A percentile compares a stretch with the other conserved stretches of the same genome.
Conservation (phyloP, 1,284 basidiomycete species). For the Microbotryum lychnidis-dioicae region DNA sequence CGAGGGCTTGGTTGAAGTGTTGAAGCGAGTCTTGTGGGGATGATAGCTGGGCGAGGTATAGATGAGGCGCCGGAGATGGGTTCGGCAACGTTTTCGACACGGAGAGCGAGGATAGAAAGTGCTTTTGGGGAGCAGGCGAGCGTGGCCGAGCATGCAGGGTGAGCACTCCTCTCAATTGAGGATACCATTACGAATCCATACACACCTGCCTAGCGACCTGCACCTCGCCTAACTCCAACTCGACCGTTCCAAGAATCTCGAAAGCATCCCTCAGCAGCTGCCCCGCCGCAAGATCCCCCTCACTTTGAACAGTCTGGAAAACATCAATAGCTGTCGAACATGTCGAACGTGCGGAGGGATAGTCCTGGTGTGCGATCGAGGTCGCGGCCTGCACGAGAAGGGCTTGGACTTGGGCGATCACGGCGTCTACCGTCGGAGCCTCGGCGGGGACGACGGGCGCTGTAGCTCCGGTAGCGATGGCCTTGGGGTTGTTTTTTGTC, state of each 20-base stretch:
- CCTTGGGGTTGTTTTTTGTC: too few species aligned
- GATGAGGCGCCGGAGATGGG: conserved; percentile 66
- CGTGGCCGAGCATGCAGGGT: conserved; percentile 18
- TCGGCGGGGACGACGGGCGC: too few species aligned
- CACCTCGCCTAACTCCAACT: conserved; percentile 56
- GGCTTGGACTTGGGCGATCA: too few species aligned
- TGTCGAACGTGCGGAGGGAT: too few species aligned
- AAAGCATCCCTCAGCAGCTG: conserved; percentile 24
- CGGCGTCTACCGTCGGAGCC: too few species aligned
- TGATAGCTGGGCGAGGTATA: conserved; percentile 82
- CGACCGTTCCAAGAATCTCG: conserved; percentile 37
- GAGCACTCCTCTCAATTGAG: too few species aligned
- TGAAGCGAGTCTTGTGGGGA: conserved; percentile 67
- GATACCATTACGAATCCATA: conserved; percentile 55
- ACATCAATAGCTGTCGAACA: too few species aligned
- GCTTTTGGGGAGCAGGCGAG: conserved; percentile 45
- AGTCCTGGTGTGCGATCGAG: too few species aligned
- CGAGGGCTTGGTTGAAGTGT: conserved; percentile 72
- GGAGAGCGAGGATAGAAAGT: conserved; percentile 57
- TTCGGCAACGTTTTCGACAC: conserved; percentile 54
- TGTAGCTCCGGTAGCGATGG: too few species aligned
- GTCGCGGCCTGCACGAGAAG: too few species aligned
- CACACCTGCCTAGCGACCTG: conserved; percentile 67
- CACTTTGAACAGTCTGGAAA: too few species aligned
- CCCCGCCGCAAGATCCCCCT: too few species aligned